These are phyloP conservation scores for Trypanosoma melophagium DNA, from an alignment of 208 protist species.

Conservation along the genomic window DNA sequence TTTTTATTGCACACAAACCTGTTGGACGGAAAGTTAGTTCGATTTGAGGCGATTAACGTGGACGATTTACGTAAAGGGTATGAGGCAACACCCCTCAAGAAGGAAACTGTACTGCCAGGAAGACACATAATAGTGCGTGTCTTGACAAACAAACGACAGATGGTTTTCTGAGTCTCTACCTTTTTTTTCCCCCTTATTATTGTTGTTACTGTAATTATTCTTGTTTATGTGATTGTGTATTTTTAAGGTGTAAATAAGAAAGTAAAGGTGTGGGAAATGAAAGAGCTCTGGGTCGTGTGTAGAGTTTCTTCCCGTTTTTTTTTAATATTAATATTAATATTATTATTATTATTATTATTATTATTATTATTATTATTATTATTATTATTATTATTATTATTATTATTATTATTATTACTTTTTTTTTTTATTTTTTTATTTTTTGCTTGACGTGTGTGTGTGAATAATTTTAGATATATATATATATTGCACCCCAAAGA, in stretches of 20 bases:
- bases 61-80: not conserved
- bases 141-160: conserved; percentile 81
- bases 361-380: no score
- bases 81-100: conserved; percentile 36
- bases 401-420: no score
- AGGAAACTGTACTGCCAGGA: conserved; percentile 49
- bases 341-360: no score
- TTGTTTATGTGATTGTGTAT: not conserved
- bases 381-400: no score
- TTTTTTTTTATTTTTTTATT: no score
- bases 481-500: no score
- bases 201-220: not conserved
- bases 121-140: conserved; percentile 63
- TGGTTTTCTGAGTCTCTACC: conserved; percentile 17
- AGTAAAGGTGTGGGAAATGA: not conserved
- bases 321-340: no score
- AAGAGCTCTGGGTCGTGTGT: no score
- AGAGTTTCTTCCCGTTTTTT: no score
- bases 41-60: conserved; percentile 71
- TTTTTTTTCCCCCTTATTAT: conserved; percentile 1
- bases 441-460: no score
- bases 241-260: conserved; percentile 2
- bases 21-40: conserved; percentile 83
- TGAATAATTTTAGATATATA: no score
- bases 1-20: conserved; percentile 53